These are phyloP conservation scores for Xylaria sp. DNA, from an alignment of 2,329 filamentous ascomycete genomes.

Conservation along the genomic window DNA sequence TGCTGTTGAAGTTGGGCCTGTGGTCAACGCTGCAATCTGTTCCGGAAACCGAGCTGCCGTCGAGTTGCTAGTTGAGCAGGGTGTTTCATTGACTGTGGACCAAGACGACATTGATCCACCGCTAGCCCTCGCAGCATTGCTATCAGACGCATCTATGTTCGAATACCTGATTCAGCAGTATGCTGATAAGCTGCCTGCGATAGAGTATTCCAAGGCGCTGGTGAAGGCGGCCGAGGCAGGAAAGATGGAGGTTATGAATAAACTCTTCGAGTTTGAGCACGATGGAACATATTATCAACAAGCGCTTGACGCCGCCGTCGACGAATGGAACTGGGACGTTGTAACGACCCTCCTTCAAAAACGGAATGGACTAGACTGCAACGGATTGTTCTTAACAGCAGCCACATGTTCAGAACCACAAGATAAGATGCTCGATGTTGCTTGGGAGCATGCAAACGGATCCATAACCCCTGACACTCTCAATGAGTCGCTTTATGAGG, in stretches of 20 bases:
- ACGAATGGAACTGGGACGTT: slow-evolving; percentile 47
- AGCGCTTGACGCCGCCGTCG: slow-evolving; percentile 43
- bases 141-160: slow-evolving; percentile 49
- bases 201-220: slow-evolving; percentile 49
- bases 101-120: slow-evolving; percentile 41
- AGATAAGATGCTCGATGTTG: slow-evolving; percentile 44
- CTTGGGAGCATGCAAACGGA: slow-evolving; percentile 47
- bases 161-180: slow-evolving; percentile 49
- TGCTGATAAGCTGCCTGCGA: slow-evolving; percentile 44
- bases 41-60: slow-evolving; percentile 50
- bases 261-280: slow-evolving; percentile 46
- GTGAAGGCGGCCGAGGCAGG: slow-evolving; percentile 47
- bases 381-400: slow-evolving; percentile 43
- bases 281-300: slow-evolving; percentile 40
- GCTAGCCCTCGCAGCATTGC: slow-evolving; percentile 45
- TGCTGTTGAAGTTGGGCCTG: slow-evolving; percentile 39
- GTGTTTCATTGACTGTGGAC: slow-evolving; percentile 45
- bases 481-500: slow-evolving; percentile 46
- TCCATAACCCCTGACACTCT: slow-evolving; percentile 42
- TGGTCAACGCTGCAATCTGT: slow-evolving; percentile 49
- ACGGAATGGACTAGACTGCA: slow-evolving; percentile 42
- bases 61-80: slow-evolving; percentile 46
- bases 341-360: slow-evolving; percentile 44
- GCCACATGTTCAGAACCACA: slow-evolving; percentile 44
- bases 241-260: slow-evolving; percentile 48